phyloP scores from a whole-genome alignment of 441 rosid species.

The Populus trichocarpa region DNA sequence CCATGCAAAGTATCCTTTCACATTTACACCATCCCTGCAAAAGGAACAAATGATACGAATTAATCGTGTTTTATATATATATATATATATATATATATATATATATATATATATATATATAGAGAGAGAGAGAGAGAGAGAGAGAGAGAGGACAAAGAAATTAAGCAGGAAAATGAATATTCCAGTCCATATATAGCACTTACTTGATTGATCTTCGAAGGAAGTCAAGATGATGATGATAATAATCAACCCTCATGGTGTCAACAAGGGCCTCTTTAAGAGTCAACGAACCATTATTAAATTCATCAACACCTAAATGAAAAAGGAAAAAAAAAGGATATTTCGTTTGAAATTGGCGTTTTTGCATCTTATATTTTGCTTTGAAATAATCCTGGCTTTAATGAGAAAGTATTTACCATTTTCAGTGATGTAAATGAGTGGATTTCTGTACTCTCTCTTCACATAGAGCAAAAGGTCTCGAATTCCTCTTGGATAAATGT shows the following conservation, averaged over 20 bases:
- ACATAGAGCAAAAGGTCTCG: slow-evolving; percentile 35
- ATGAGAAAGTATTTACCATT: slow-evolving; percentile 34
- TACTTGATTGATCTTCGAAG: slow-evolving; percentile 32
- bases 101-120: too few relatives aligned
- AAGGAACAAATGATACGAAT: neutral
- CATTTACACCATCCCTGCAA: slow-evolving; percentile 41
- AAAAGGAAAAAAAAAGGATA: neutral
- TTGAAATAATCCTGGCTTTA: neutral
- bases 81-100: too few relatives aligned
- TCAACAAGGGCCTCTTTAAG: slow-evolving; percentile 28
- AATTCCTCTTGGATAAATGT: slow-evolving; percentile 44
- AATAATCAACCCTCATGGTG: slow-evolving; percentile 25
- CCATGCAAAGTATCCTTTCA: slow-evolving; percentile 58
- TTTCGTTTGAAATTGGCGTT: neutral
- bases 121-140: too few relatives aligned
- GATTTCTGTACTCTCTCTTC: slow-evolving; percentile 39
- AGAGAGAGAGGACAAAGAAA: too few relatives aligned
- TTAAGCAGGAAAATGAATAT: too few relatives aligned
- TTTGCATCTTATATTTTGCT: neutral
- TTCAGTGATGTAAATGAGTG: slow-evolving; percentile 54
- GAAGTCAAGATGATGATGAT: slow-evolving; percentile 24
- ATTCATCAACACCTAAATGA: slow-evolving; percentile 32
- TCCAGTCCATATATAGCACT: neutral
- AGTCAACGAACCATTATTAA: slow-evolving; percentile 19
- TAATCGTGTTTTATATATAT: neutral